Base-by-base conservation (phyloP, 2,329 filamentous ascomycete species). In the Clarireedia hainanense region DNA sequence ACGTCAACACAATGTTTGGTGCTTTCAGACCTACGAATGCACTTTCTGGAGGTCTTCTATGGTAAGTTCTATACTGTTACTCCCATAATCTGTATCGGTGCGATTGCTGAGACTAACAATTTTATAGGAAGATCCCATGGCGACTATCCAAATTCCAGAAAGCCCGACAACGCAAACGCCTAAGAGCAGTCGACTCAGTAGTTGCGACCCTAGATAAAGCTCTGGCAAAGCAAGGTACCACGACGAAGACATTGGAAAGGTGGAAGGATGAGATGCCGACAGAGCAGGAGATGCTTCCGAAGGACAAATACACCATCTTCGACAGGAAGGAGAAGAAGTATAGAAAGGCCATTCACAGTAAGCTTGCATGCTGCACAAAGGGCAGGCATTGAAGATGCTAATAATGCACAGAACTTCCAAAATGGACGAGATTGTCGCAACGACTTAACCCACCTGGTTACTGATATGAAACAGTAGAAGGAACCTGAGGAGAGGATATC, bases 221-320 rank as follows among this genome's bases (percentile, higher is more conserved):
- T 17, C 80, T 97, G 53, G 78, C 82, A 52, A 88, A 85, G 72
- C 78, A 87, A 70, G 85, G 88, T 57, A 78, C 84, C 67, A 81
- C 84, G 58, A 80, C 81, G 55, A 90, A 90, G 74, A 80, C 89
- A 53, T 78, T 99, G 57, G 87, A 95, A 72, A 76, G 85, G 68
- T 99, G 94, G 94, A 96, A 94, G 78, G 79, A 80, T 39, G 90
- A 96, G 74, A 99, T 99, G 94, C 94, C 94, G 23, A 88, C 84
- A 26, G 94, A 99, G 79, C 80, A 84, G 68, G 91, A 97, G 78
- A 99, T 99, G 94, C 71, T 95, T 71, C 87, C 94, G 47, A 87
- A 83, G 73, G 94, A 99, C 76, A 99, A 99, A 76, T 99, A 99
- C 76, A 96, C 90, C 27, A 87, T 99, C 68, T 99, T 97, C 73